Conservation (phyloP, 345 rosid genomes). For the Moricandia moricandioides region DNA sequence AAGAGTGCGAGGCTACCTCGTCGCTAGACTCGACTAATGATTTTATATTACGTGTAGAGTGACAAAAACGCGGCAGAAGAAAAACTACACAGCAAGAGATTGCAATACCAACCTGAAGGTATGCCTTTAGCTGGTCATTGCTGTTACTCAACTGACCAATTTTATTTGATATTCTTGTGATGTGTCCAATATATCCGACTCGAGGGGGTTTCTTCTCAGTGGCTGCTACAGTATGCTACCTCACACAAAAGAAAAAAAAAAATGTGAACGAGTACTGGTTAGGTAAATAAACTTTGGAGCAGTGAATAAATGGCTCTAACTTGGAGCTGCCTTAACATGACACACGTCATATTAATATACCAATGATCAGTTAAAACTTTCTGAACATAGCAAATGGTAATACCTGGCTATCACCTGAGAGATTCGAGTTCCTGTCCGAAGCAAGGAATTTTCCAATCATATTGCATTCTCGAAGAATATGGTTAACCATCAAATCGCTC, state of each 20-base stretch:
- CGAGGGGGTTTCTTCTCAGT: conserved; percentile 68
- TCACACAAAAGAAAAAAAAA: conserved; percentile 20
- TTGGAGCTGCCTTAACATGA: conserved; percentile 11
- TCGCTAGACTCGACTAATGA: conserved; percentile 2
- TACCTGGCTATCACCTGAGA: conserved; percentile 67
- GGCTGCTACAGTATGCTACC: conserved; percentile 80
- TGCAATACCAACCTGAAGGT: conserved; percentile 65
- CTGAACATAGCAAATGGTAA: conserved; percentile 22
- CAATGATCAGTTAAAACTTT: neutral
- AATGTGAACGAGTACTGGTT: neutral
- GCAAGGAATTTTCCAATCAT: conserved; percentile 71
- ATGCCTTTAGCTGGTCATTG: conserved; percentile 57
- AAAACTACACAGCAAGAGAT: conserved; percentile 1
- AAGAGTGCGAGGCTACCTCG: neutral
- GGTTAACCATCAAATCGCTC: conserved; percentile 59
- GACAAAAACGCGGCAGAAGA: conserved; percentile 9
- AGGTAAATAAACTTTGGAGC: conserved; percentile 12
- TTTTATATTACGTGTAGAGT: conserved; percentile 5
- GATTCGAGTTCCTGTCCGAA: conserved; percentile 59
- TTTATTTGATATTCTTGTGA: conserved; percentile 84
- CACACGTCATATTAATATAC: conserved; percentile 3
- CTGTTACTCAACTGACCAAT: conserved; percentile 67
- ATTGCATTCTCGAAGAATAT: conserved; percentile 80
- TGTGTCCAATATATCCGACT: conserved; percentile 86
- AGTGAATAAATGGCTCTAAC: conserved; percentile 1